Evolutionary conservation across 2,329 filamentous ascomycete species (phyloP).

Genomic region (Exophiala sideris): DNA sequence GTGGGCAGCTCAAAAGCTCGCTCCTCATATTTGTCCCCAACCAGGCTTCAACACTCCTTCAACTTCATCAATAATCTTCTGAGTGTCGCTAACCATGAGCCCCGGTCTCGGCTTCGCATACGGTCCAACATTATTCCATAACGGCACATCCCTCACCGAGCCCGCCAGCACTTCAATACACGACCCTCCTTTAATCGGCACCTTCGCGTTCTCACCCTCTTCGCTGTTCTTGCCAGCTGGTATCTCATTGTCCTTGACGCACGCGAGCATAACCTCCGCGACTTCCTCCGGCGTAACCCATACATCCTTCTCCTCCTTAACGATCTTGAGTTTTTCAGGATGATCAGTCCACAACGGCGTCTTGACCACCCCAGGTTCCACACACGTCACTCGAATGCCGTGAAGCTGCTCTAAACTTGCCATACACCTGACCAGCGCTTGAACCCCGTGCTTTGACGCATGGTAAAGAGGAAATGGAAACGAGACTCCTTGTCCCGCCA

Average conservation of each 20-base stretch:
- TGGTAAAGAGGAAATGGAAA: constrained; percentile 46
- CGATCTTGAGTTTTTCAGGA: constrained; percentile 55
- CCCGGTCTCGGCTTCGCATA: constrained; percentile 48
- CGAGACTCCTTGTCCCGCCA: constrained; percentile 42
- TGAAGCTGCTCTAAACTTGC: constrained; percentile 46
- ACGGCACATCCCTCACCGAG: constrained; percentile 49
- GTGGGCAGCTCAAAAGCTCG: too few relatives aligned
- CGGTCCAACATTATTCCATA: constrained; percentile 48
- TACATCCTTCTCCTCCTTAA: constrained; percentile 42
- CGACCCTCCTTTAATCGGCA: constrained; percentile 40
- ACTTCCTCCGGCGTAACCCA: constrained; percentile 63
- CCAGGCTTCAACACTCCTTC: constrained; percentile 48
- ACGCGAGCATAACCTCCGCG: constrained; percentile 55
- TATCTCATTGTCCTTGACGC: constrained; percentile 50
- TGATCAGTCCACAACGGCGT: constrained; percentile 62
- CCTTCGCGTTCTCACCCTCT: constrained; percentile 24
- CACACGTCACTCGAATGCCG: constrained; percentile 57
- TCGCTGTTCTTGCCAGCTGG: not conserved
- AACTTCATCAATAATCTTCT: constrained; percentile 47
- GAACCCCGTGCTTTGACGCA: constrained; percentile 50
- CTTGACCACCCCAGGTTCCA: constrained; percentile 59
- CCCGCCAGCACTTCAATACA: constrained; percentile 56
- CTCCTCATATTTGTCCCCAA: constrained; percentile 41
- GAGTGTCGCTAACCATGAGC: constrained; percentile 44
- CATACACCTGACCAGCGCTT: constrained; percentile 49